Base-by-base conservation (phyloP, 805 yeast genomes). In the Helenozyma baotianmanensis region DNA sequence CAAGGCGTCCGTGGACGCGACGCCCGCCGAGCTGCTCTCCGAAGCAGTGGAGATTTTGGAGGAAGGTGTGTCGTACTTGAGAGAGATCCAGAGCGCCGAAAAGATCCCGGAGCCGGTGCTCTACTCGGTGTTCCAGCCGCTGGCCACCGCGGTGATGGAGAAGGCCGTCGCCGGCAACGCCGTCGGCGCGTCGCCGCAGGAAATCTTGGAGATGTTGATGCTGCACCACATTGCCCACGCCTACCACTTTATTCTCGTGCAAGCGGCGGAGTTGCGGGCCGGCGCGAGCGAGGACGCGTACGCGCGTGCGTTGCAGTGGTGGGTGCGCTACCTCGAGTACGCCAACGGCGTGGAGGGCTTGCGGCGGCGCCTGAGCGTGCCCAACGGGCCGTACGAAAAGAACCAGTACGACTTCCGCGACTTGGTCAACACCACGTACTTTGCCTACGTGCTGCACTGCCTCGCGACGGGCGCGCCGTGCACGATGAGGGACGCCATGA, bases 41-140 rank as follows among this genome's bases (percentile, higher is more conserved):
- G 72, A 64, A 31, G 44, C 60, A 12, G 36, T 54, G 16, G 65
- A 58, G 21, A 64, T 66, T 29, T 54, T 63, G 31, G 66, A 63
- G 27, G 71, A 66, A 41, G 71, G 70, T 2, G 43, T 64, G 19
- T 38, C 57, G 17, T 66, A 60, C 41, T 48, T 66, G 36, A 45
- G 68, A 23, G 65, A 63, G 29, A 50, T 64, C 33, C 68, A 64
- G 42, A 45, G 26, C 6, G 47, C 50, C 1, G 71, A 64, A 39
- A 40, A 36, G 14, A 61, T 66, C 32, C 37, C 48, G 10, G 54
- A 55, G 13, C 51, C 45, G 11, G 33, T 43, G 10, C 36, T 62
- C 22, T 56, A 43, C 38, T 42, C 41, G 7, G 36, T 40, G 4
- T 64, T 64, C 50, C 56, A 54, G 36, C 56, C 54, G 6, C 40